Base-by-base conservation (phyloP, 345 rosid species). In the Melaleuca quinquenervia region DNA sequence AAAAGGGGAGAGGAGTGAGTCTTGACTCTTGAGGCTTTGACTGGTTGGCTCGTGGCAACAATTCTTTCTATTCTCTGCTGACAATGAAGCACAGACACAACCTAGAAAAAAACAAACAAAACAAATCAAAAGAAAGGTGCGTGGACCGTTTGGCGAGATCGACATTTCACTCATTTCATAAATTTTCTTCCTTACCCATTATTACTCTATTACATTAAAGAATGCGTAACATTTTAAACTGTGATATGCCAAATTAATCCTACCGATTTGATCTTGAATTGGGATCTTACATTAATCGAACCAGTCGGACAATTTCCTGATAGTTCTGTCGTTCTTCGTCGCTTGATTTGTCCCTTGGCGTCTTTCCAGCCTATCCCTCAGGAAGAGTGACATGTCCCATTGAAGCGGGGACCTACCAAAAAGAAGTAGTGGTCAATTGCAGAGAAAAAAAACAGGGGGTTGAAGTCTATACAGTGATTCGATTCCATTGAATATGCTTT, bases 181-280 rank as follows among this genome's bases (percentile, higher is more conserved):
- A 62, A 21, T 0, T 7, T 52, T 60, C 7, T 62, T 27, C 41
- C 41, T 27, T 14, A 4, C 41, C 32, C 16, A 6, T 62, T 53
- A 20, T 53, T 53, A 53, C 6, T 20, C 4, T 7, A 14, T 6
- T 16, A 6, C 6, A 6, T 20, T 6, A 53, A 18, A 18, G 2
- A 6, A 20, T 6, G 55, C 24, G 2, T 3, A 2, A 1, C 29
- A 32, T 3, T 27, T 29, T 29, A 29, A 0, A 15, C 15, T 7
- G 15, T 58, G 64, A 58, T 6, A n/a, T 58, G 24, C 5, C 26
- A 26, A 11, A 56, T 56, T 11, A 26, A 60, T 14, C 1, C 10
- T 13, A 14, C 5, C 27, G 41, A 62, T 60, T 8, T 62, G 44
- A 6, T n/a, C 0, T n/a, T n/a, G 29, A 0, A n/a, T 32, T n/a